A percentile compares a stretch with the other conserved stretches of the same genome.
Conservation (phyloP, 164 flowering plant genomes). For the Litsea cubeba region DNA sequence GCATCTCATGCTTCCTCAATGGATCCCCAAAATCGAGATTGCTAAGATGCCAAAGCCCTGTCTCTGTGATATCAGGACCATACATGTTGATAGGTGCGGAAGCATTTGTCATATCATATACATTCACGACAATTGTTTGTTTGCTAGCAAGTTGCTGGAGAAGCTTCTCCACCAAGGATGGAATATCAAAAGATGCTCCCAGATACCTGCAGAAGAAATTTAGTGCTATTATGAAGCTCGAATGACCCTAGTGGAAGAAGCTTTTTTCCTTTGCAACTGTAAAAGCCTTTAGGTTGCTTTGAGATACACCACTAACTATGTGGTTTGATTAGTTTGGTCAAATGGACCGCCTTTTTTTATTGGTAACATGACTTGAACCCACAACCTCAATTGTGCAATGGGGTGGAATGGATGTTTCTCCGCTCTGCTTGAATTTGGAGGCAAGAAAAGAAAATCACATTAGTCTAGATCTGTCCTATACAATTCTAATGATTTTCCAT, state of each 20-base stretch:
- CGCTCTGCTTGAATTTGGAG: too few species aligned
- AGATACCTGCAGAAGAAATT: slow-evolving; percentile 52
- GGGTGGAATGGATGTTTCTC: too few species aligned
- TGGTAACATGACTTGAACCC: too few species aligned
- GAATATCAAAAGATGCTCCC: slow-evolving; percentile 93
- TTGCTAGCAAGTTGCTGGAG: slow-evolving; percentile 94
- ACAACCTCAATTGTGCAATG: too few species aligned
- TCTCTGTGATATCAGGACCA: slow-evolving; percentile 56
- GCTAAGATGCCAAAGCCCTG: slow-evolving; percentile 56
- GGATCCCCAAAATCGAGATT: slow-evolving; percentile 93
- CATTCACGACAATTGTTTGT: slow-evolving; percentile 84
- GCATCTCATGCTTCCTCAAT: slow-evolving; percentile 85
- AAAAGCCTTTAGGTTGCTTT: not conserved
- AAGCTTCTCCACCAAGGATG: slow-evolving; percentile 89
- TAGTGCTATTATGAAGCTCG: not conserved
- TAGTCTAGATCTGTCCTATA: too few species aligned
- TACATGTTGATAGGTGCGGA: slow-evolving; percentile 79
- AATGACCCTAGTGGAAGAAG: not conserved
- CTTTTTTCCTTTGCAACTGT: not conserved
- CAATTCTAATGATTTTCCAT: too few species aligned
- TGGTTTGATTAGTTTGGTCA: too few species aligned
- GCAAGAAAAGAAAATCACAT: too few species aligned
- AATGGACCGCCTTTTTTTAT: too few species aligned
- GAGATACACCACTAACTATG: too few species aligned
- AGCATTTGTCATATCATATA: slow-evolving; percentile 77